Evolutionary conservation across 768 basidiomycete genomes (phyloP), one percentile per base, ranked within the genome.

Genomic region (Naganishia vishniacii): DNA sequence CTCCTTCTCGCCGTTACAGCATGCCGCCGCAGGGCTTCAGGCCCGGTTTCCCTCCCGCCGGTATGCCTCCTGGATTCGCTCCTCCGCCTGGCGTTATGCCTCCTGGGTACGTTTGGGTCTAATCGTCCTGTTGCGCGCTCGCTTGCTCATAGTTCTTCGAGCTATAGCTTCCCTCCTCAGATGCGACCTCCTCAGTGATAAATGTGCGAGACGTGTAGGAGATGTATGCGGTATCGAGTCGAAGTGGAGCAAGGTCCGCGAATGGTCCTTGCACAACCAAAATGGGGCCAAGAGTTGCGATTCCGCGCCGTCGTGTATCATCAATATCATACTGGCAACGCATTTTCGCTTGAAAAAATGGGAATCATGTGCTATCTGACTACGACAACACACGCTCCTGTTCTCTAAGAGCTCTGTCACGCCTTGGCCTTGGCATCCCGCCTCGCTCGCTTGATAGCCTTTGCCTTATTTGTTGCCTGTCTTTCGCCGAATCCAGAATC

Each of bases 401-500:
- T n/a, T n/a, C n/a, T n/a, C n/a, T n/a, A n/a, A n/a, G n/a, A n/a
- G n/a, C n/a, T n/a, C n/a, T n/a, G 49, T 48, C 46, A 18, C 6
- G 45, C 31, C 37, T 34, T 51, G 49, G 53, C 53, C 44, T 59
- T 65, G 23, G 71, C 72, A 48, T 77, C 75, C 46, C 75, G 62
- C 61, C 70, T 68, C 59, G 67, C 68, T 31, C 75, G 62, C 69
- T 92, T 92, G 53, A 85, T 80, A 20, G 66, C 68, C 48, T 77
- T 77, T 25, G 73, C 75, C 73, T 80, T 83, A 73, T 92, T 84
- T 41, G 89, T 86, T 77, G 87, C 85, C 78, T 94, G 90, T 60
- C 91, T 82, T 74, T 86, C 84, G 23, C 92, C 94, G 79, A 95
- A 95, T 66, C 87, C 83, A 18, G 89, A 87, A 68, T 91, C 89